A percentile compares a stretch with the other conserved stretches of the same genome.
These are phyloP conservation scores for Bruguiera gymnorhiza DNA, from an alignment of 345 rosid genomes.

Conservation along the genomic window DNA sequence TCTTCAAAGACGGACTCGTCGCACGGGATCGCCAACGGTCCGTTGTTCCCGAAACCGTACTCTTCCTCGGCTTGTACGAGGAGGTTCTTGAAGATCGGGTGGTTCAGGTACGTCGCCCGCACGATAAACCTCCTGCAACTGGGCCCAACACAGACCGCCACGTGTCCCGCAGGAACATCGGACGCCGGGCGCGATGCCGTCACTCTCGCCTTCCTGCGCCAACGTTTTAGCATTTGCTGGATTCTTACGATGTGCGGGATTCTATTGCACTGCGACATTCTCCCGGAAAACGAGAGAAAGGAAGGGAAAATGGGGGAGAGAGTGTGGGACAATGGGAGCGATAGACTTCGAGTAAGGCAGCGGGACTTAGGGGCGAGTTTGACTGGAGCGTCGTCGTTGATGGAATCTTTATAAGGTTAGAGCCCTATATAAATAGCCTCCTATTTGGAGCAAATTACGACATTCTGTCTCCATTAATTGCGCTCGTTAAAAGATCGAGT, in stretches of 20 bases:
- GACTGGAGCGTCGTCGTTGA: too few relatives aligned
- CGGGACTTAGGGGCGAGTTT: too few relatives aligned
- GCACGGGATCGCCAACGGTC: constrained; percentile 78
- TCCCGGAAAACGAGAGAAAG: constrained; percentile 9
- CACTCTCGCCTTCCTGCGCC: constrained; percentile 66
- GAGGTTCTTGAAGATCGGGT: constrained; percentile 65
- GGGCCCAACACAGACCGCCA: constrained; percentile 69
- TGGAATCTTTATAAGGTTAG: neutral
- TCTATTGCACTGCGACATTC: constrained; percentile 45
- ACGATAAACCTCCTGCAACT: constrained; percentile 57
- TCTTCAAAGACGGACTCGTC: constrained; percentile 78
- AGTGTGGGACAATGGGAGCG: neutral
- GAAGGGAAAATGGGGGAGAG: constrained; percentile 14
- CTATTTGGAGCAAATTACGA: constrained; percentile 12
- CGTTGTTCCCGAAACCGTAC: constrained; percentile 68
- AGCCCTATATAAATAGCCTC: neutral
- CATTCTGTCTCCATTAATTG: neutral
- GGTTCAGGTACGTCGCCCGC: constrained; percentile 74
- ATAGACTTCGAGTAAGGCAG: too few relatives aligned
- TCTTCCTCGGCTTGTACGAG: constrained; percentile 78
- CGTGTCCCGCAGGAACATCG: constrained; percentile 81
- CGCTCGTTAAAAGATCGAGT: too few relatives aligned
- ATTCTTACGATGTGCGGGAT: constrained; percentile 70
- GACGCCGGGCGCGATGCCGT: constrained; percentile 38
- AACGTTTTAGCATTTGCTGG: constrained; percentile 72